Evolutionary conservation across 2,329 filamentous ascomycete genomes (phyloP).

Genomic region (Aspergillus sp.): DNA sequence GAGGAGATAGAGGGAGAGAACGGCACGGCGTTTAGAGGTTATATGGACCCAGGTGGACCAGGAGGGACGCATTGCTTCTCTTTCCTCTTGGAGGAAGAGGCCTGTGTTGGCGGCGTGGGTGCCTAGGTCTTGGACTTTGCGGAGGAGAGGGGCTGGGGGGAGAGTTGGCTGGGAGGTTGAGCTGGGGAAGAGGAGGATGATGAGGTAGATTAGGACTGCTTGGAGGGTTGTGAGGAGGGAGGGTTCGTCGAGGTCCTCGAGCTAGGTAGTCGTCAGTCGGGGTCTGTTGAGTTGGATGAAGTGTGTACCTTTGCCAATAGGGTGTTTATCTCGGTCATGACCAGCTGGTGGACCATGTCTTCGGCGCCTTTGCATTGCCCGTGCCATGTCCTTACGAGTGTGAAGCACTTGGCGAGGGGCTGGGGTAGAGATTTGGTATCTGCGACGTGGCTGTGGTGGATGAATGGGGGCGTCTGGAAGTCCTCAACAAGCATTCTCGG

Average conservation of each 20-base stretch:
- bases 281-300: background rate
- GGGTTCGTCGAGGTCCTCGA: background rate
- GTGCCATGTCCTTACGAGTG: constrained; percentile 5
- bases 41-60: constrained; percentile 6
- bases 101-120: background rate
- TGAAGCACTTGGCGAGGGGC: background rate
- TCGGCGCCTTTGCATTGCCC: background rate
- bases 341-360: background rate
- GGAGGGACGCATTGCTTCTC: background rate
- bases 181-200: constrained; percentile 2
- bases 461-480: constrained; percentile 1
- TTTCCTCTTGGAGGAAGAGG: constrained; percentile 5
- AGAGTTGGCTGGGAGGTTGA: background rate
- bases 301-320: background rate
- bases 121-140: constrained; percentile 2
- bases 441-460: constrained; percentile 1
- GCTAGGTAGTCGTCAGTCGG: too few relatives aligned
- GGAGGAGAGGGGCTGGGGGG: background rate
- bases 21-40: constrained; percentile 7
- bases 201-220: background rate
- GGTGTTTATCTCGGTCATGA: background rate
- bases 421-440: background rate
- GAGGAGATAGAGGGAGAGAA: constrained; percentile 1
- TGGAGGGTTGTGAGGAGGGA: constrained; percentile 1
- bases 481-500: constrained; percentile 2